Evolutionary conservation across 179 eudicot species (phyloP).

Genomic region (Sideroxylon spinosum): DNA sequence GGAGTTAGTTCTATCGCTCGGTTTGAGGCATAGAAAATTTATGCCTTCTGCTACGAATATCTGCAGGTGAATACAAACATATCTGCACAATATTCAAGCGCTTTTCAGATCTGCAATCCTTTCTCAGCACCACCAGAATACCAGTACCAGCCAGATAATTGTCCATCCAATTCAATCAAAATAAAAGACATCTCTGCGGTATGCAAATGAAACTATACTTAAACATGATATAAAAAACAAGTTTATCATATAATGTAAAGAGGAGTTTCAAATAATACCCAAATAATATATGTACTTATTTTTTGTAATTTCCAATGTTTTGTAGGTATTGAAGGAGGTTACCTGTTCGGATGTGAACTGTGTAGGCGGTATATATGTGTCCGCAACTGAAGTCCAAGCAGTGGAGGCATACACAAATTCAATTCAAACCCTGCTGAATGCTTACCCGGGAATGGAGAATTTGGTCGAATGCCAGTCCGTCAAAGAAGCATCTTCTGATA

Average conservation of each 20-base stretch:
- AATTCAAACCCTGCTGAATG: constrained; percentile 50
- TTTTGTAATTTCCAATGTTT: background rate
- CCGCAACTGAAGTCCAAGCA: constrained; percentile 25
- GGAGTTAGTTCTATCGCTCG: background rate
- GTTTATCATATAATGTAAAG: background rate
- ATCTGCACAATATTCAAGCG: constrained; percentile 24
- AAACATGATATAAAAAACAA: background rate
- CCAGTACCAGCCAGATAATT: constrained; percentile 47
- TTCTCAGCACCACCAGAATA: constrained; percentile 70
- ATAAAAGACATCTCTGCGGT: constrained; percentile 71
- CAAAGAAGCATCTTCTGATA: constrained; percentile 50
- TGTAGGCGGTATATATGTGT: constrained; percentile 39
- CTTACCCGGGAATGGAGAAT: constrained; percentile 61
- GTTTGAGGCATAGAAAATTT: background rate
- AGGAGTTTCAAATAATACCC: background rate
- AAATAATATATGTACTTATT: background rate
- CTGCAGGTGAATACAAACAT: constrained; percentile 60
- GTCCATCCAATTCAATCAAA: constrained; percentile 46
- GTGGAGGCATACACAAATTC: constrained; percentile 50
- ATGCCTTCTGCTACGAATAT: background rate
- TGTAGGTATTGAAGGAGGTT: constrained; percentile 44
- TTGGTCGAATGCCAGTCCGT: constrained; percentile 64
- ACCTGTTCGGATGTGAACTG: constrained; percentile 51
- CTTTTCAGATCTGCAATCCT: constrained; percentile 58
- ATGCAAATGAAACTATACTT: background rate